A percentile compares a stretch with the other conserved stretches of the same genome.
Evolutionary conservation across 805 yeast species (phyloP).

Genomic region (Kazachstania martiniae): DNA sequence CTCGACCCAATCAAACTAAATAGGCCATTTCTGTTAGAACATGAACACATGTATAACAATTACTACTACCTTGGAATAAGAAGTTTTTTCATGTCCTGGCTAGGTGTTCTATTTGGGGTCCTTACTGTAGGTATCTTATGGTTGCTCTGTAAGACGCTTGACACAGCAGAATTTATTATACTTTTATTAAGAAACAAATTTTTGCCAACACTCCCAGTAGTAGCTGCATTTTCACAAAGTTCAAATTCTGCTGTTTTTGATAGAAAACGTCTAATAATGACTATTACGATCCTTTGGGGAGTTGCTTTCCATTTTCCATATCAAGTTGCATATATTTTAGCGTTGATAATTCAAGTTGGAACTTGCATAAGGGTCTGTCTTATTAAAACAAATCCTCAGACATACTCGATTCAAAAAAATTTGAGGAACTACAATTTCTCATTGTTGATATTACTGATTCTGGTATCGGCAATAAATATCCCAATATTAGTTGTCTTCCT

Average conservation of each 20-base stretch:
- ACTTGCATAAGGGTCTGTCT: constrained; percentile 34
- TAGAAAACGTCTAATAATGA: constrained; percentile 27
- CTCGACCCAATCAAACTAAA: constrained; percentile 47
- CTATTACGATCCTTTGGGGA: constrained; percentile 30
- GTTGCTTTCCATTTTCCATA: constrained; percentile 65
- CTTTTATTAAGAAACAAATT: not conserved
- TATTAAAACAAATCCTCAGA: not conserved
- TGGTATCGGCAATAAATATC: constrained; percentile 68
- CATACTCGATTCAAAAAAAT: constrained; percentile 20
- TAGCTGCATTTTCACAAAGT: too few relatives aligned
- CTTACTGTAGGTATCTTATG: constrained; percentile 17
- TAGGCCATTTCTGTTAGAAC: constrained; percentile 33
- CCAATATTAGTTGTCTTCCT: constrained; percentile 75
- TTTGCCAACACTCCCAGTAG: too few relatives aligned
- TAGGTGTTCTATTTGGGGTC: constrained; percentile 45
- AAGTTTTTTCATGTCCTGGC: constrained; percentile 41
- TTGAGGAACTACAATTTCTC: constrained; percentile 53
- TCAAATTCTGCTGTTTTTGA: too few relatives aligned
- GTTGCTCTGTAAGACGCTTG: constrained; percentile 1
- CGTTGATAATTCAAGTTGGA: constrained; percentile 47
- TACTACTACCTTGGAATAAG: constrained; percentile 60
- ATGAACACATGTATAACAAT: constrained; percentile 33
- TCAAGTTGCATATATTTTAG: constrained; percentile 62
- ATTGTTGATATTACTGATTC: constrained; percentile 53
- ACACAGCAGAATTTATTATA: constrained; percentile 1